phyloP scores from a whole-genome alignment of 768 basidiomycete species.

The Mycena latifolia region DNA sequence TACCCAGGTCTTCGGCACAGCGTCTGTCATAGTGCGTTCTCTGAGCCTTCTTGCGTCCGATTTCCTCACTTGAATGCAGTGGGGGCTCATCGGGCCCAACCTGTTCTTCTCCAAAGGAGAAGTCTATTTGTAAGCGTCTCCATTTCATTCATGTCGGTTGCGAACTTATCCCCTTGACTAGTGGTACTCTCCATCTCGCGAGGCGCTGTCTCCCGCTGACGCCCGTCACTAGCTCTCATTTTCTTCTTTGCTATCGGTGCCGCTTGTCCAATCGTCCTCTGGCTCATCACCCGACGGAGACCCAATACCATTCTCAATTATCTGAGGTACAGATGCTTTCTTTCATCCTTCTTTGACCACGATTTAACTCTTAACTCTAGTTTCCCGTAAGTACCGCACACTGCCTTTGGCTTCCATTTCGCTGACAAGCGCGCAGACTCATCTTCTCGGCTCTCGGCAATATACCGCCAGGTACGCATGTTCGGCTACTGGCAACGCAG shows the following conservation, averaged over 20 bases:
- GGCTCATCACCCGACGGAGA: slow-evolving; percentile 71
- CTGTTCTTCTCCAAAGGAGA: slow-evolving; percentile 67
- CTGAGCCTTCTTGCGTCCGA: neutral
- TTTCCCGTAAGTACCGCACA: slow-evolving; percentile 56
- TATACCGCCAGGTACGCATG: slow-evolving; percentile 72
- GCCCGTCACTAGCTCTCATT: slow-evolving; percentile 55
- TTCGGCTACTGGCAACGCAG: too few relatives aligned
- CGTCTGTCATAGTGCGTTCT: slow-evolving; percentile 69
- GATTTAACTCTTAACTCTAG: slow-evolving; percentile 40
- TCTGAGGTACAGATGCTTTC: slow-evolving; percentile 63
- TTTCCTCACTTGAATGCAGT: slow-evolving; percentile 40
- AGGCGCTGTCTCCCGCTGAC: slow-evolving; percentile 7
- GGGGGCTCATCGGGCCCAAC: slow-evolving; percentile 79
- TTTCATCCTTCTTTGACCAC: neutral
- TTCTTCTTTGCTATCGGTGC: slow-evolving; percentile 85
- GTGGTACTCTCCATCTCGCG: neutral
- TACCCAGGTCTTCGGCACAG: slow-evolving; percentile 64
- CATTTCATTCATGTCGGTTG: neutral
- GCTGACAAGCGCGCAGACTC: slow-evolving; percentile 53
- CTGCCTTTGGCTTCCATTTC: slow-evolving; percentile 15
- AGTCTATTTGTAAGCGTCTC: slow-evolving; percentile 67
- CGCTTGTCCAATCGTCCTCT: slow-evolving; percentile 71
- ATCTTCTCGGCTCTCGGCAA: slow-evolving; percentile 75
- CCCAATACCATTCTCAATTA: slow-evolving; percentile 75
- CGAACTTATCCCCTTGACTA: neutral